Percentiles rank a stretch among this genome's conserved stretches.
These are phyloP conservation scores for Puccinia polysora DNA, from an alignment of 1,284 basidiomycete species.

Conservation along the genomic window DNA sequence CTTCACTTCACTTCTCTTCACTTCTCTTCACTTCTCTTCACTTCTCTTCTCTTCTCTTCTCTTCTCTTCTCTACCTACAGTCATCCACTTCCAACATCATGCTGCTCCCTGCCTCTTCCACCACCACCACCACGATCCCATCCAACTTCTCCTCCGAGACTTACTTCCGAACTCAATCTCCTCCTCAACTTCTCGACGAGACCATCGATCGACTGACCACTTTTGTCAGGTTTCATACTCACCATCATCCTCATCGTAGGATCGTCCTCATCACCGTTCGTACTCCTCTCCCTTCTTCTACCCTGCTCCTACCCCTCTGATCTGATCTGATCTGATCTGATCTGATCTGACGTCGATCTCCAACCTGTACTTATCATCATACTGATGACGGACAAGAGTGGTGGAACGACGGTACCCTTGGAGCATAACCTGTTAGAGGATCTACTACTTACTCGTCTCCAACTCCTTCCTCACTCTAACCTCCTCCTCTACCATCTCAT, in stretches of 20 bases:
- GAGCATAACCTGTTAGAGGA: constrained; percentile 86
- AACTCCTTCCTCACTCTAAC: background rate
- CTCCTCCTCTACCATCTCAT: background rate
- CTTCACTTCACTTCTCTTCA: too few relatives aligned
- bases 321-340: constrained; percentile 34
- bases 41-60: too few relatives aligned
- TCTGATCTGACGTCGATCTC: constrained; percentile 30
- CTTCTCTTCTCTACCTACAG: too few relatives aligned
- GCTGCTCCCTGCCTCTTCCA: too few relatives aligned
- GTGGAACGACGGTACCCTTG: constrained; percentile 88
- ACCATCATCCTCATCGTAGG: constrained; percentile 52
- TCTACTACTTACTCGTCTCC: constrained; percentile 45
- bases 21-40: too few relatives aligned
- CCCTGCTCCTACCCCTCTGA: background rate
- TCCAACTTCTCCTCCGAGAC: constrained; percentile 27
- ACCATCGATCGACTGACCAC: background rate
- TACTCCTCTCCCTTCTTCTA: constrained; percentile 40
- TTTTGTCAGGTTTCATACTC: constrained; percentile 14
- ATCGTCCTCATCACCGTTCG: constrained; percentile 87
- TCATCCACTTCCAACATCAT: too few relatives aligned
- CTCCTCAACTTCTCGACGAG: constrained; percentile 4
- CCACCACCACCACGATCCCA: too few relatives aligned
- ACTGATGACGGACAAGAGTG: constrained; percentile 75
- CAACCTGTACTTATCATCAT: too few relatives aligned
- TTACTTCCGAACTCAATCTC: constrained; percentile 29